A percentile compares a stretch with the other conserved stretches of the same genome.
These are phyloP conservation scores for Magnaporthales sp. DNA, from an alignment of 2,329 filamentous ascomycete species.

Conservation along the genomic window DNA sequence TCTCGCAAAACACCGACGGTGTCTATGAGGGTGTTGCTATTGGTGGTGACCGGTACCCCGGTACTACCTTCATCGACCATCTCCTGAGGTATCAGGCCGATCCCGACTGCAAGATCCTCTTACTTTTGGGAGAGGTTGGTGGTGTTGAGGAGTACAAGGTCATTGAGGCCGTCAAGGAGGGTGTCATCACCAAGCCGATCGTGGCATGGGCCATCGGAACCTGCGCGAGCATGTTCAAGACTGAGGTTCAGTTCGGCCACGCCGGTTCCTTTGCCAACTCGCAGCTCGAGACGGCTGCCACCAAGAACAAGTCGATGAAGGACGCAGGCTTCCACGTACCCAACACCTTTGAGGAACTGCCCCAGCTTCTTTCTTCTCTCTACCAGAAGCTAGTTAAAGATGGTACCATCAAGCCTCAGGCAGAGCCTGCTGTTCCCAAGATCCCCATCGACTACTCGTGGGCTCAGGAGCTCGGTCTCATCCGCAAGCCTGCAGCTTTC, in stretches of 20 bases:
- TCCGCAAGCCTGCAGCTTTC: constrained; percentile 99
- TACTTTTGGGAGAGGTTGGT: constrained; percentile 95
- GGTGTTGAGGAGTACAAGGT: constrained; percentile 99
- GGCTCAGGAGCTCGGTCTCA: constrained; percentile 98
- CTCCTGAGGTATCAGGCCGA: constrained; percentile 93
- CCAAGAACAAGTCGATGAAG: constrained; percentile 96
- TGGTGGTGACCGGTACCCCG: constrained; percentile 96
- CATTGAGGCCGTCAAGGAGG: constrained; percentile 93
- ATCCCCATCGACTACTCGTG: constrained; percentile 99
- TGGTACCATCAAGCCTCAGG: constrained; percentile 74
- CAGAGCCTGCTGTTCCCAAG: constrained; percentile 93
- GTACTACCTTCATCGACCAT: constrained; percentile 99
- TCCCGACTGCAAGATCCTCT: constrained; percentile 93
- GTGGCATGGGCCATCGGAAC: constrained; percentile 99
- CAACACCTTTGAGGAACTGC: constrained; percentile 94
- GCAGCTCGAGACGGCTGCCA: constrained; percentile 90
- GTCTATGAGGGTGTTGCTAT: constrained; percentile 99
- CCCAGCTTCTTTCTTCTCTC: constrained; percentile 63
- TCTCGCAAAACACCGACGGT: constrained; percentile 91
- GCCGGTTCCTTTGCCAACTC: constrained; percentile 99
- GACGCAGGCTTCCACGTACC: constrained; percentile 93
- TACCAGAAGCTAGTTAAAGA: constrained; percentile 83
- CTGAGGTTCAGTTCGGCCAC: constrained; percentile 98
- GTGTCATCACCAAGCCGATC: constrained; percentile 94
- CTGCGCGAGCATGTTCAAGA: constrained; percentile 99